Evolutionary conservation across 192 early-diverging fungal genomes (phyloP).

Genomic region (Mortierella hygrophila): DNA sequence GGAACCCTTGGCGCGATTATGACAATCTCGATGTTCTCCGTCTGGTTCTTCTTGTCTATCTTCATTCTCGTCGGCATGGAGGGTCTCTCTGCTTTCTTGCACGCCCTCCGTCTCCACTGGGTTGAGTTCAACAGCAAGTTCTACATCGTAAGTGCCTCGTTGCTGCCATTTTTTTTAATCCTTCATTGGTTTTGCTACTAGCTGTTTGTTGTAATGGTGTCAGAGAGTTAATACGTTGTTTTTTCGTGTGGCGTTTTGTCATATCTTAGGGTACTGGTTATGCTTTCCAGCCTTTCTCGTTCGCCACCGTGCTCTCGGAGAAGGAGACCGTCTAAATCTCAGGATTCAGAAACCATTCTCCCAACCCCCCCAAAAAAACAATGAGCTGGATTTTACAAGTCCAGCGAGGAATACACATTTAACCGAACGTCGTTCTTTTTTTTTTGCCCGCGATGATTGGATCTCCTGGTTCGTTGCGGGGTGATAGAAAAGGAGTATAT

Average conservation of each 20-base stretch:
- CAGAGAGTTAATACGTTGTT: neutral
- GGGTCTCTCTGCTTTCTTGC: conserved; percentile 94
- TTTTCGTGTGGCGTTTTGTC: neutral
- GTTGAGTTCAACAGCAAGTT: conserved; percentile 99
- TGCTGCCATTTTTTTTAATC: neutral
- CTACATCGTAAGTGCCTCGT: conserved; percentile 67
- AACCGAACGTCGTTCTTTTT: too few relatives aligned
- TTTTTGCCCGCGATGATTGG: too few relatives aligned
- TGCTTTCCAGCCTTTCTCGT: conserved; percentile 94
- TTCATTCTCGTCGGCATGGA: conserved; percentile 90
- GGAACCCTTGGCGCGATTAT: conserved; percentile 73
- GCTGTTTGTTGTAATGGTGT: neutral
- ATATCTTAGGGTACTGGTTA: conserved; percentile 74
- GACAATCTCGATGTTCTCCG: conserved; percentile 81
- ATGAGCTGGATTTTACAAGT: neutral
- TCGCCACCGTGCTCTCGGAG: conserved; percentile 60
- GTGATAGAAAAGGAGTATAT: neutral
- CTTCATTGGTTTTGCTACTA: neutral
- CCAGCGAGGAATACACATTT: too few relatives aligned
- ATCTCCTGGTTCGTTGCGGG: too few relatives aligned
- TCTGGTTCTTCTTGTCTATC: conserved; percentile 95
- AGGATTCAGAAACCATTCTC: neutral
- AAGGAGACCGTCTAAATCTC: conserved; percentile 28
- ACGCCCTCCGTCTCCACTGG: conserved; percentile 97
- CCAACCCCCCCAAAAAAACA: neutral